Conservation (phyloP, 2,329 filamentous ascomycete genomes). For the Davidsoniella virescens region DNA sequence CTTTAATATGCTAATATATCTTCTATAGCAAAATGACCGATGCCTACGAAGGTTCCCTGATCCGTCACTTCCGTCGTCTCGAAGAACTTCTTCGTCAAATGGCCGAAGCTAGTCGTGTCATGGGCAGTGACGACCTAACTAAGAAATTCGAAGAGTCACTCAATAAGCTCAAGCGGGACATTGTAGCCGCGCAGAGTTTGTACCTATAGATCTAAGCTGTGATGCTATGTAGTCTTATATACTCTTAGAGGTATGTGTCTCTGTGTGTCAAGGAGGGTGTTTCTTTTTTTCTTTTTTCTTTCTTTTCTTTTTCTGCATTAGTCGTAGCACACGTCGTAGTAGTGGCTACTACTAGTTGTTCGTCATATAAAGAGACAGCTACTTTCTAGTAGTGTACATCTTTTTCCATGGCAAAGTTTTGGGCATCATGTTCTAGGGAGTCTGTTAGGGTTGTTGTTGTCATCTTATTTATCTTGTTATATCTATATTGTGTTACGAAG, state of each 20-base stretch:
- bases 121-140: slow-evolving; percentile 90
- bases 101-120: slow-evolving; percentile 88
- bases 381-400: too few relatives aligned
- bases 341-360: too few relatives aligned
- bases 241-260: too few relatives aligned
- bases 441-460: background rate
- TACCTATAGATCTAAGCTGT: slow-evolving; percentile 48
- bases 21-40: slow-evolving; percentile 85
- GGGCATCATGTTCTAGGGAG: background rate
- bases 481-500: background rate
- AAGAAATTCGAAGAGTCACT: slow-evolving; percentile 81
- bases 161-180: slow-evolving; percentile 74
- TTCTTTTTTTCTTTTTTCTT: background rate
- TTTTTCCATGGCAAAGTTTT: too few relatives aligned
- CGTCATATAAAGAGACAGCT: too few relatives aligned
- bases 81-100: slow-evolving; percentile 92
- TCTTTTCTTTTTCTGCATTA: background rate
- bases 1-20: slow-evolving; percentile 6
- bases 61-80: slow-evolving; percentile 85
- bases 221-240: too few relatives aligned
- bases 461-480: too few relatives aligned
- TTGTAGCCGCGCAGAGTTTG: slow-evolving; percentile 85
- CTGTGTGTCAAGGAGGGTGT: too few relatives aligned
- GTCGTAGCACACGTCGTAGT: too few relatives aligned
- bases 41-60: slow-evolving; percentile 90